phyloP scores from a whole-genome alignment of 805 yeast species.

The Candida patagonica region DNA sequence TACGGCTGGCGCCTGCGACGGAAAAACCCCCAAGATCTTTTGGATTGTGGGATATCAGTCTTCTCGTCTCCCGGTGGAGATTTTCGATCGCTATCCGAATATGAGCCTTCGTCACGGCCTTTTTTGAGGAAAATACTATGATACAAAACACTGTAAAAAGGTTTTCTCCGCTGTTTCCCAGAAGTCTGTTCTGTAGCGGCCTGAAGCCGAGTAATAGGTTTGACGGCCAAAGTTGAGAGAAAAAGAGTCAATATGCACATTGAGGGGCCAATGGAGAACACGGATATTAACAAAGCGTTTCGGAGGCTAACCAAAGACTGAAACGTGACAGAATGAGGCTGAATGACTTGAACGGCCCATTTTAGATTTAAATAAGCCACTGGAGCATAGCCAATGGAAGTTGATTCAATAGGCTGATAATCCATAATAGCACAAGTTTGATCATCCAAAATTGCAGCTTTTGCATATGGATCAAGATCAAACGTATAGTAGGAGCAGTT shows the following conservation, averaged over 20 bases:
- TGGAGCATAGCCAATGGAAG: slow-evolving; percentile 48
- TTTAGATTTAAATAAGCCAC: slow-evolving; percentile 34
- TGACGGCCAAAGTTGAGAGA: slow-evolving; percentile 70
- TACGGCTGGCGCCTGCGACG: background rate
- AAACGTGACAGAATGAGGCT: slow-evolving; percentile 46
- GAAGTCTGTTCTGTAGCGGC: slow-evolving; percentile 58
- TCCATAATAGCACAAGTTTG: slow-evolving; percentile 37
- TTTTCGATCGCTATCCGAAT: background rate
- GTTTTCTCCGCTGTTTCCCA: background rate
- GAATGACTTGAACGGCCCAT: slow-evolving; percentile 72
- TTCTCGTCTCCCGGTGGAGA: background rate
- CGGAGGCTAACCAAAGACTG: slow-evolving; percentile 55
- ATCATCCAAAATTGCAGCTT: slow-evolving; percentile 6
- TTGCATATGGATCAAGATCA: slow-evolving; percentile 13
- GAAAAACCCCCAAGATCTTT: background rate
- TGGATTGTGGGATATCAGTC: background rate
- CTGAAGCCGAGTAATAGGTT: slow-evolving; percentile 72
- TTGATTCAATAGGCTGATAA: slow-evolving; percentile 12
- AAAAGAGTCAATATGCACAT: slow-evolving; percentile 63
- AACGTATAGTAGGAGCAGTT: slow-evolving; percentile 7
- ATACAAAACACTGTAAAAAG: background rate
- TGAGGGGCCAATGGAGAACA: slow-evolving; percentile 55
- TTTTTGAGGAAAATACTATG: background rate
- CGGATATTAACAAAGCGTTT: slow-evolving; percentile 66
- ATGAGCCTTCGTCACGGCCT: background rate